A percentile compares a stretch with the other conserved stretches of the same genome.
Evolutionary conservation across 371 early-diverging fungal species (phyloP).

Genomic region (Nematocida ausubeli): DNA sequence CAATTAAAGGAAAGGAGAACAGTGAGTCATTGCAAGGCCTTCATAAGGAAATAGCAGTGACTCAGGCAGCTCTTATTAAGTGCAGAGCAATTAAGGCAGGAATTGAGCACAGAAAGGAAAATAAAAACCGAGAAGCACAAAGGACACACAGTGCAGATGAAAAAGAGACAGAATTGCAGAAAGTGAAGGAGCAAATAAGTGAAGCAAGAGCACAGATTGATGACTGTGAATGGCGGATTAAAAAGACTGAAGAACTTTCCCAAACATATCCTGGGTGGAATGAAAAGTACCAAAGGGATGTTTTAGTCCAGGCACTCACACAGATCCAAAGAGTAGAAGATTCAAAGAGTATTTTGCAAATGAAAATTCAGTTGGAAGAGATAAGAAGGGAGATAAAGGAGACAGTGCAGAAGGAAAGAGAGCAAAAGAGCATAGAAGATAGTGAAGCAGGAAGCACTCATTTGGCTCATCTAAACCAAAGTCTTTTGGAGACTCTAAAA

Average conservation of each 20-base stretch:
- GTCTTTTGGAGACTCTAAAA: slow-evolving; percentile 22
- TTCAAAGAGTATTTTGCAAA: slow-evolving; percentile 19
- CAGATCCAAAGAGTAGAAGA: slow-evolving; percentile 47
- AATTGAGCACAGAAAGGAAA: slow-evolving; percentile 70
- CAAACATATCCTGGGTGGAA: not conserved
- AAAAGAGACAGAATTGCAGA: slow-evolving; percentile 1
- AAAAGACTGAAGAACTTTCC: not conserved
- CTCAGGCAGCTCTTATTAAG: slow-evolving; percentile 74
- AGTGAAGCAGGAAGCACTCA: slow-evolving; percentile 78
- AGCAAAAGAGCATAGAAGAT: slow-evolving; percentile 51
- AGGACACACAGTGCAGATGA: not conserved
- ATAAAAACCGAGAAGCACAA: slow-evolving; percentile 10
- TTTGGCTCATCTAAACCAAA: slow-evolving; percentile 65
- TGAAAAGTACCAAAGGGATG: slow-evolving; percentile 14
- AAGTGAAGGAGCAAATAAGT: slow-evolving; percentile 11
- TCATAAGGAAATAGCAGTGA: slow-evolving; percentile 81
- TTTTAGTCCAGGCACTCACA: slow-evolving; percentile 2
- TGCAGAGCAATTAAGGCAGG: slow-evolving; percentile 71
- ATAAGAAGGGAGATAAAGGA: slow-evolving; percentile 42
- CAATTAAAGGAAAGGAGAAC: not conserved
- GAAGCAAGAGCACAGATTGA: slow-evolving; percentile 41
- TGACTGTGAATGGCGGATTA: slow-evolving; percentile 31
- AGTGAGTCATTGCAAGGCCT: slow-evolving; percentile 74
- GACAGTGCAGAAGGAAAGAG: slow-evolving; percentile 28
- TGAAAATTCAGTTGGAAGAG: slow-evolving; percentile 4